phyloP scores from a whole-genome alignment of 2,329 filamentous ascomycete species.

The Mariannaea sp. region DNA sequence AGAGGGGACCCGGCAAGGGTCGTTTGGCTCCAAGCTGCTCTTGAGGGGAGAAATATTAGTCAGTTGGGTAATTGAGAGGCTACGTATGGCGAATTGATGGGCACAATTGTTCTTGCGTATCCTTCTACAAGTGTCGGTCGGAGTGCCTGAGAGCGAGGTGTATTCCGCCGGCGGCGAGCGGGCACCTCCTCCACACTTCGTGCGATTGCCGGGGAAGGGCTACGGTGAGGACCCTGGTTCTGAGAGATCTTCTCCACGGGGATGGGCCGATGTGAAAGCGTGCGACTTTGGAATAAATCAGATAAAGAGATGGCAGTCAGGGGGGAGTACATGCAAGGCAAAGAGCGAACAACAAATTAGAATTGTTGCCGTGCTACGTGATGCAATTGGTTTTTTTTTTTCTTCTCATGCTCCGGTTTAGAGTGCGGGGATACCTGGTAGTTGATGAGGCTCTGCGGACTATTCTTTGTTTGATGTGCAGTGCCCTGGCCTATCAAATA shows the following conservation, averaged over 20 bases:
- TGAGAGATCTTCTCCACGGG: neutral
- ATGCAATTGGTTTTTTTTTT: neutral
- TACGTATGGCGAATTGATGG: neutral
- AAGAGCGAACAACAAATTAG: too few species aligned
- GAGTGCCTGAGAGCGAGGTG: too few species aligned
- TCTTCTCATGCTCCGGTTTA: neutral
- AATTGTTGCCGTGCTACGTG: neutral
- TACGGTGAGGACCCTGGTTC: conserved; percentile 3
- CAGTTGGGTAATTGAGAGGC: conserved; percentile 3
- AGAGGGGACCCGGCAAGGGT: neutral
- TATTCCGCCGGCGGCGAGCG: conserved; percentile 11
- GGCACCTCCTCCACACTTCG: conserved; percentile 12
- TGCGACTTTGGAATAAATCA: too few species aligned
- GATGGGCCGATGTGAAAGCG: too few species aligned
- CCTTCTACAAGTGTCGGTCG: too few species aligned
- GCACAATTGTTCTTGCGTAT: too few species aligned
- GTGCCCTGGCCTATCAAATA: neutral
- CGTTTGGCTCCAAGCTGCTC: neutral
- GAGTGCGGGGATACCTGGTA: neutral
- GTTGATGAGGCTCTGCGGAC: conserved; percentile 12
- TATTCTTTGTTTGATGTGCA: neutral
- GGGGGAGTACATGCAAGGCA: too few species aligned
- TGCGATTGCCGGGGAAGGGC: conserved; percentile 8
- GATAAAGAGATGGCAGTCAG: too few species aligned
- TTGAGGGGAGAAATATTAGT: neutral